Conservation (phyloP, 345 rosid genomes). For the Hibiscus tridactylites region DNA sequence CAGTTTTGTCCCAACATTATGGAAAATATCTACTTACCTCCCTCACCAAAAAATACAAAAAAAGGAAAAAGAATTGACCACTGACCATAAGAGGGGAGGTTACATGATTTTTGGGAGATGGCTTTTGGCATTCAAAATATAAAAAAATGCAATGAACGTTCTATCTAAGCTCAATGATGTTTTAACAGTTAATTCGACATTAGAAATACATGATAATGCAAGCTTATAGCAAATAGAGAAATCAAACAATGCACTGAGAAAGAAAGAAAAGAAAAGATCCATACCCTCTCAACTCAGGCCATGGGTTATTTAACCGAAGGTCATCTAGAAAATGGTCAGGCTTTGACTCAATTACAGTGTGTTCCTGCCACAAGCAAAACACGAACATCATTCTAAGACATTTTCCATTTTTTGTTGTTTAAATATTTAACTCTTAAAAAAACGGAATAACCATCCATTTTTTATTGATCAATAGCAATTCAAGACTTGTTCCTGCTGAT, state of each 20-base stretch:
- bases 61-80: not conserved
- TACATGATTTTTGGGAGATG: not conserved
- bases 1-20: not conserved
- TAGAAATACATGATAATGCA: not conserved
- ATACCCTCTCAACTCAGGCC: conserved; percentile 85
- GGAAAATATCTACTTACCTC: not conserved
- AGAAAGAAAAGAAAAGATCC: not conserved
- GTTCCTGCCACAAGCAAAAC: conserved; percentile 50
- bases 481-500: not conserved
- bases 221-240: not conserved
- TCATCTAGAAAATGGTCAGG: conserved; percentile 97
- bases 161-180: not conserved
- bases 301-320: conserved; percentile 91
- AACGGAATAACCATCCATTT: not conserved
- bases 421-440: not conserved
- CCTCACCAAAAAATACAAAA: not conserved
- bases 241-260: not conserved
- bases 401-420: not conserved
- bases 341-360: conserved; percentile 82
- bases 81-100: not conserved
- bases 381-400: not conserved
- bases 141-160: not conserved
- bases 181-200: not conserved
- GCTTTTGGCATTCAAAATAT: not conserved
- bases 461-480: not conserved